Base-by-base conservation (phyloP, 805 yeast species). In the Candida taoyuanica region DNA sequence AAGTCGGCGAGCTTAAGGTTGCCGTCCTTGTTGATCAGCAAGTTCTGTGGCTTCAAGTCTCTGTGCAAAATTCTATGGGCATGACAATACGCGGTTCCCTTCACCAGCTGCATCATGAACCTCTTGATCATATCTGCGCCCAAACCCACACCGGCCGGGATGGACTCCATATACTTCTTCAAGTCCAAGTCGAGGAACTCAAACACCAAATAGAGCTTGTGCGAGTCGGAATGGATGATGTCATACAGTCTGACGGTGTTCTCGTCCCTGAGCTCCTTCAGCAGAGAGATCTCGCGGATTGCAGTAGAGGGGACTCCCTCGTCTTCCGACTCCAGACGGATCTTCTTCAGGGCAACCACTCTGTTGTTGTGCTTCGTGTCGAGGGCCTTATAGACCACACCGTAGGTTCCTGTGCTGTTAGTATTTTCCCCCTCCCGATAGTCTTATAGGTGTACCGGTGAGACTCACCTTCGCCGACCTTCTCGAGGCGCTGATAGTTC, bases 231-330 rank as follows among this genome's bases (percentile, higher is more conserved):
- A 61, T 93, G 98, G 45, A 93, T 94, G 48, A 93, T 93, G 62
- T 93, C 96, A 61, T 81, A 86, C 30, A 93, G 71, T 33, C 95
- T 71, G 17, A 93, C 97, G 36, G 91, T 89, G 62, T 91, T 88
- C 44, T 87, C 95, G 64, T 93, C 96, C 48, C 86, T 77, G 73
- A 93, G 73, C 60, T 93, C 98, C 60, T 93, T 91, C 63, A 93
- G 73, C 32, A 93, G 71, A 2, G 98, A 91, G 51, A 93, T 93
- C 59, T 93, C 98, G 53, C 98, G 74, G 42, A 93, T 93, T 5
- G 98, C 98, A 0, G 98, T 93, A 2, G 97, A 88, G 2, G 98
- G 98, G 17, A 94, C 97, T 15, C 98, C 98, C 61, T 93, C 98
- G 61, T 87, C 95, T 62, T 93, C 98, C 16, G 95, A 86, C 60